phyloP scores from a whole-genome alignment of 257 asterid genomes.

The Solanum raphanifolium region DNA sequence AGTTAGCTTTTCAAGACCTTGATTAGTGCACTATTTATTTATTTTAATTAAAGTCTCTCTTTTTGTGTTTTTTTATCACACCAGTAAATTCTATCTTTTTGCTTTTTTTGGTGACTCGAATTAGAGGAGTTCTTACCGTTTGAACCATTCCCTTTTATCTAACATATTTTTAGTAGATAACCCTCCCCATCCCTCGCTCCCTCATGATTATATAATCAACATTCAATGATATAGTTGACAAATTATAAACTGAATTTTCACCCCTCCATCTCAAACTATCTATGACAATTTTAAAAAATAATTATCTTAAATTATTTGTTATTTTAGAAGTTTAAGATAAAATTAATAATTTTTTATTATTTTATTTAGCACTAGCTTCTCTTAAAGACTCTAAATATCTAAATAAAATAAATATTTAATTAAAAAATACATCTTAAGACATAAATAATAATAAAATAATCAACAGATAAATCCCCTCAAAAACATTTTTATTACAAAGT shows the following conservation, averaged over 20 bases:
- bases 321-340: neutral
- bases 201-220: neutral
- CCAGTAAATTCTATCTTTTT: too few species aligned
- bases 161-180: too few species aligned
- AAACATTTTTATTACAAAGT: too few species aligned
- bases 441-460: too few species aligned
- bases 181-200: too few species aligned
- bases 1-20: neutral
- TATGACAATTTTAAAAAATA: neutral
- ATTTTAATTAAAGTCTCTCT: neutral
- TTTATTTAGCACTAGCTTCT: too few species aligned
- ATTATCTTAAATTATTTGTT: neutral
- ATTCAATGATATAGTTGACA: neutral
- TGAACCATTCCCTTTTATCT: too few species aligned
- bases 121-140: too few species aligned
- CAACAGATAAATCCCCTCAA: neutral
- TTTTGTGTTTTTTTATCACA: neutral
- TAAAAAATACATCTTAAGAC: too few species aligned
- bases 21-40: neutral
- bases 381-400: too few species aligned
- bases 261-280: neutral
- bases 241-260: neutral
- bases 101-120: fast-evolving
- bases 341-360: too few species aligned
- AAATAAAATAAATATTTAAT: too few species aligned